Conservation (phyloP, 768 basidiomycete species). For the Boletus pseudopeckii region DNA sequence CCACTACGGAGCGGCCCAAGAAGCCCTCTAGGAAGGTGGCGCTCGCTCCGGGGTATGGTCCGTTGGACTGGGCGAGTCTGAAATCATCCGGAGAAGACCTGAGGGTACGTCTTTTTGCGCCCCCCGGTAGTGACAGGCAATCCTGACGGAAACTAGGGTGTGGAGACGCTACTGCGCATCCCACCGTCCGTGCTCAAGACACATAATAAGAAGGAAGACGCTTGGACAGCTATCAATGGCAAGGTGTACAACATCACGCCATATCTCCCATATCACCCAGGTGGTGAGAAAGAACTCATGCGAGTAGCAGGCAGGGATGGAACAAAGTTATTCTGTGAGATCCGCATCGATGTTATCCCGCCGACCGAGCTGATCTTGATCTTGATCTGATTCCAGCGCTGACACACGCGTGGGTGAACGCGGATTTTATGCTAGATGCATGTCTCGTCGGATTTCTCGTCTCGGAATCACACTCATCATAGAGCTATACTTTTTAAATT, state of each 20-base stretch:
- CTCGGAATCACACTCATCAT: constrained; percentile 53
- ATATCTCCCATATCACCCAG: constrained; percentile 90
- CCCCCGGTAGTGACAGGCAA: background rate
- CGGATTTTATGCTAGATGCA: constrained; percentile 92
- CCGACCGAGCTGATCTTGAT: constrained; percentile 3
- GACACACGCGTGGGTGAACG: constrained; percentile 96
- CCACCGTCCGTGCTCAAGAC: constrained; percentile 72
- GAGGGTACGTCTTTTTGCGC: constrained; percentile 45
- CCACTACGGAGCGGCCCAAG: constrained; percentile 56
- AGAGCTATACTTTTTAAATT: constrained; percentile 5
- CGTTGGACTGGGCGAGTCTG: constrained; percentile 90
- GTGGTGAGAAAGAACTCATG: constrained; percentile 93
- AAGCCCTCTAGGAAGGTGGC: constrained; percentile 78
- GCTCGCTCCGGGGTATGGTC: constrained; percentile 85
- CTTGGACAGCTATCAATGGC: constrained; percentile 89
- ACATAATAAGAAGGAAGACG: constrained; percentile 83
- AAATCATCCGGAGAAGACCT: constrained; percentile 80
- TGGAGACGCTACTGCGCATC: constrained; percentile 63
- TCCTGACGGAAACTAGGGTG: constrained; percentile 49
- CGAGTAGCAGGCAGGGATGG: constrained; percentile 93
- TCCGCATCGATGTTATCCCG: background rate
- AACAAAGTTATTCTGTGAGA: constrained; percentile 87
- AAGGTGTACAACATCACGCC: constrained; percentile 97
- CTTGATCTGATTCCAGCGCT: constrained; percentile 46
- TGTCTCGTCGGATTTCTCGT: constrained; percentile 92